Percentiles rank a stretch among this genome's conserved stretches.
Conservation (phyloP, 176 grass and related monocot genomes). For the barley (Hordeum vulgare) region DNA sequence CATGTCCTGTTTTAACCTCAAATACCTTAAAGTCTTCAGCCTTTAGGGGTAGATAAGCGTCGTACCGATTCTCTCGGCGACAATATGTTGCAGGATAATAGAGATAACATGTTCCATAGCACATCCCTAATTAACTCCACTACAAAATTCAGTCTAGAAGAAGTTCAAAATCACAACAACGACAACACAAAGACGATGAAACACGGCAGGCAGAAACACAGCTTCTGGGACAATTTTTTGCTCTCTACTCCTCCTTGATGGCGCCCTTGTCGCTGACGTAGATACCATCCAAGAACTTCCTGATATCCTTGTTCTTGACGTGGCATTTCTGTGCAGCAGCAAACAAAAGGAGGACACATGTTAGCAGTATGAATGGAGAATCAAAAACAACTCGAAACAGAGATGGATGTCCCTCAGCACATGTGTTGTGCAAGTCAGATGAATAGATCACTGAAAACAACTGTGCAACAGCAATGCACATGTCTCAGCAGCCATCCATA, state of each 20-base stretch:
- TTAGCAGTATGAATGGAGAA: not conserved
- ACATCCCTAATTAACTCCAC: conserved; percentile 27
- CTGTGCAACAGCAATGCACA: fast-evolving
- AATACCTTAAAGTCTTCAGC: not conserved
- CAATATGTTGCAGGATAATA: conserved; percentile 22
- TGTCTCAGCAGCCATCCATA: not conserved
- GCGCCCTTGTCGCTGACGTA: conserved; percentile 70
- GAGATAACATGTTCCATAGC: conserved; percentile 16
- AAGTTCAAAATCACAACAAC: conserved; percentile 21
- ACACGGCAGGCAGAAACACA: conserved; percentile 1
- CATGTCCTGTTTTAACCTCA: not conserved
- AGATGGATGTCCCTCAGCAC: no score
- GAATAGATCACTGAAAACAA: not conserved
- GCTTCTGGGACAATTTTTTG: not conserved
- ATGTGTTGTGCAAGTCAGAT: no score
- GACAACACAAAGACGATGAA: not conserved
- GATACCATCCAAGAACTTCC: conserved; percentile 84
- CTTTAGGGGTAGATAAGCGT: not conserved
- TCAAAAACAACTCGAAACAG: no score
- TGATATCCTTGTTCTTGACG: conserved; percentile 89
- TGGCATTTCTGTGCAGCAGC: conserved; percentile 60
- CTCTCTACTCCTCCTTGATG: conserved; percentile 48
- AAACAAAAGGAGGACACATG: not conserved
- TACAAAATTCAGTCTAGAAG: conserved; percentile 36
- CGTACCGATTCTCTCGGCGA: not conserved